Percentiles rank a stretch among this genome's conserved stretches.
Evolutionary conservation across 441 rosid species (phyloP).

Genomic region (Gossypium gossypioides): DNA sequence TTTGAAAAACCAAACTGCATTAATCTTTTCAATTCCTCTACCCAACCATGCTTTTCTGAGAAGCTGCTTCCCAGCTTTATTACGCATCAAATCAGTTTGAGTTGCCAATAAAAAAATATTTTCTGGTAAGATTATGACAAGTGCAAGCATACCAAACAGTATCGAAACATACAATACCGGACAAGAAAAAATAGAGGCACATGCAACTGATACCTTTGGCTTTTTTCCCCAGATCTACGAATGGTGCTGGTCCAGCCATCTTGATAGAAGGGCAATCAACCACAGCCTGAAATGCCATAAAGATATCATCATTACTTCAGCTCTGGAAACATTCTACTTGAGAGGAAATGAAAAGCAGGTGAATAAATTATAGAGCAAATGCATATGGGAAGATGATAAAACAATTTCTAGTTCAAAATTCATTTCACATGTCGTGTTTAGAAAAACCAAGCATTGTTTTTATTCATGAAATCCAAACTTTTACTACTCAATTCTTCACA

Average conservation of each 20-base stretch:
- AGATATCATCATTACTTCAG: neutral
- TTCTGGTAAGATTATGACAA: neutral
- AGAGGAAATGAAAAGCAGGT: neutral
- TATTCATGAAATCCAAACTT: neutral
- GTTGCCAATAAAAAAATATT: neutral
- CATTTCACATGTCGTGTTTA: neutral
- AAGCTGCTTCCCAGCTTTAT: neutral
- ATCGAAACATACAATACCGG: neutral
- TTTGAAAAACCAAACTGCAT: neutral
- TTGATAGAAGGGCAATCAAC: conserved; percentile 12
- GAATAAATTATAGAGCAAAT: neutral
- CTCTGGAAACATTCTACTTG: neutral
- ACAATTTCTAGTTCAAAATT: neutral
- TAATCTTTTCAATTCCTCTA: neutral
- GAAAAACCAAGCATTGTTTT: neutral
- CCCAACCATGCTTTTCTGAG: neutral
- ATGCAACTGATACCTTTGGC: conserved; percentile 43
- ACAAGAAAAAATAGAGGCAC: neutral
- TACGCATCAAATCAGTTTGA: neutral
- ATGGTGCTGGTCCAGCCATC: conserved; percentile 69
- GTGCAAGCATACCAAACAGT: neutral
- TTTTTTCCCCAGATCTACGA: conserved; percentile 59
- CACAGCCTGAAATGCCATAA: conserved; percentile 12
- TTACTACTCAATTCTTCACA: neutral
- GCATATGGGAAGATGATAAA: neutral